Conservation (phyloP, 805 yeast genomes). For the Candida patagonica region DNA sequence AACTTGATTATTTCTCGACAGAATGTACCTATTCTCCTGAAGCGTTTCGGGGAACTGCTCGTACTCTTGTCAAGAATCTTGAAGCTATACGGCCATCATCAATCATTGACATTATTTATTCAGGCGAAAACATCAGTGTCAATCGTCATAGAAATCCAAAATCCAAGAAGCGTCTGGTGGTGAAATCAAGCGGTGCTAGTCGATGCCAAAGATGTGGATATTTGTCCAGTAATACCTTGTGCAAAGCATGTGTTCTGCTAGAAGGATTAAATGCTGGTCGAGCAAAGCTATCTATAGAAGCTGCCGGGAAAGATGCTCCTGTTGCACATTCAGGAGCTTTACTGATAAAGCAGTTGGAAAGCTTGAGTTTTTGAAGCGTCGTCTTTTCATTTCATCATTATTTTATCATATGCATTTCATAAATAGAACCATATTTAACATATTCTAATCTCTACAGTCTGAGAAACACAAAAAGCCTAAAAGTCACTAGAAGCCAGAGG, state of each 20-base stretch:
- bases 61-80: slow-evolving; percentile 80
- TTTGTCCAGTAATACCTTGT: slow-evolving; percentile 73
- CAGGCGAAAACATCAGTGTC: slow-evolving; percentile 79
- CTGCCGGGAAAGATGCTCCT: neutral
- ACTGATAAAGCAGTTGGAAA: slow-evolving; percentile 36
- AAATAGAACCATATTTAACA: too few species aligned
- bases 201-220: slow-evolving; percentile 87
- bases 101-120: slow-evolving; percentile 85
- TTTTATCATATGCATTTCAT: too few species aligned
- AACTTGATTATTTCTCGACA: slow-evolving; percentile 90
- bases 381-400: too few species aligned
- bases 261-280: slow-evolving; percentile 75
- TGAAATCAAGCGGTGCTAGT: slow-evolving; percentile 15
- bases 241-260: slow-evolving; percentile 86
- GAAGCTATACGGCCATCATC: slow-evolving; percentile 89
- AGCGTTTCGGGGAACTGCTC: slow-evolving; percentile 95
- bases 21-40: slow-evolving; percentile 98
- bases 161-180: neutral
- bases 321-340: slow-evolving; percentile 12
- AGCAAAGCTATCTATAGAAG: slow-evolving; percentile 58
- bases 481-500: slow-evolving; percentile 6
- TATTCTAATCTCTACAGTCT: too few species aligned
- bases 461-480: slow-evolving; percentile 1
- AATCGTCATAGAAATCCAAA: slow-evolving; percentile 13
- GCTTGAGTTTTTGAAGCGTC: slow-evolving; percentile 57